Evolutionary conservation across 768 basidiomycete genomes (phyloP).

Genomic region (Lyophyllum semitale): DNA sequence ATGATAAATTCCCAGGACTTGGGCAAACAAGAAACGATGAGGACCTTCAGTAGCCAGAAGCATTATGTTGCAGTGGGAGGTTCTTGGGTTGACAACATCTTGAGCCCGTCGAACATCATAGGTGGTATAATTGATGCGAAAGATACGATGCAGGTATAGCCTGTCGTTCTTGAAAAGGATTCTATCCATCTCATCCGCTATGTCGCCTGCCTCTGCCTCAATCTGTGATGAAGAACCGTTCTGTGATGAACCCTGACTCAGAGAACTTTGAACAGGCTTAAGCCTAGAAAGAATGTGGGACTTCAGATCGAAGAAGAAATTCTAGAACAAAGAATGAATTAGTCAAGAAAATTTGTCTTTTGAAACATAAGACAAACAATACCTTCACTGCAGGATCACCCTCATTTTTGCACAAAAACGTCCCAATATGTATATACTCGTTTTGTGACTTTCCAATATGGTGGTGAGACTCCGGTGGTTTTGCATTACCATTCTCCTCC

Average conservation of each 20-base stretch:
- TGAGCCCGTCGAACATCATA: too few species aligned
- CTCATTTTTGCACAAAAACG: neutral
- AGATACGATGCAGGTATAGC: too few species aligned
- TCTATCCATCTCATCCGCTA: neutral
- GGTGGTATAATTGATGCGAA: too few species aligned
- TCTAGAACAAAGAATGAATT: too few species aligned
- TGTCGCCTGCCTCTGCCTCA: too few species aligned
- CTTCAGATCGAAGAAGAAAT: too few species aligned
- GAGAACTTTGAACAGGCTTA: too few species aligned
- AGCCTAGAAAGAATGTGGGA: too few species aligned
- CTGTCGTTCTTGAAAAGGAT: neutral
- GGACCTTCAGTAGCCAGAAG: neutral
- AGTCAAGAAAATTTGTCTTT: neutral
- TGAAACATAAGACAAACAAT: neutral
- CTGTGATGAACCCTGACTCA: too few species aligned
- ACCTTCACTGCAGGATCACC: neutral
- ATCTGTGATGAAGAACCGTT: too few species aligned
- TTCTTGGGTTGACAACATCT: too few species aligned
- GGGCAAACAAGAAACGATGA: neutral
- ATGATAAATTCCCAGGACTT: neutral
- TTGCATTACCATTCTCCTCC: neutral
- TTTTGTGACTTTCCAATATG: neutral
- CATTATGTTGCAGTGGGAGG: neutral
- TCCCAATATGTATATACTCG: too few species aligned
- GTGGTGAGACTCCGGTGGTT: neutral